These are phyloP conservation scores for Sugiyamaella pinicola DNA, from an alignment of 1,139 yeast genomes.

Conservation along the genomic window DNA sequence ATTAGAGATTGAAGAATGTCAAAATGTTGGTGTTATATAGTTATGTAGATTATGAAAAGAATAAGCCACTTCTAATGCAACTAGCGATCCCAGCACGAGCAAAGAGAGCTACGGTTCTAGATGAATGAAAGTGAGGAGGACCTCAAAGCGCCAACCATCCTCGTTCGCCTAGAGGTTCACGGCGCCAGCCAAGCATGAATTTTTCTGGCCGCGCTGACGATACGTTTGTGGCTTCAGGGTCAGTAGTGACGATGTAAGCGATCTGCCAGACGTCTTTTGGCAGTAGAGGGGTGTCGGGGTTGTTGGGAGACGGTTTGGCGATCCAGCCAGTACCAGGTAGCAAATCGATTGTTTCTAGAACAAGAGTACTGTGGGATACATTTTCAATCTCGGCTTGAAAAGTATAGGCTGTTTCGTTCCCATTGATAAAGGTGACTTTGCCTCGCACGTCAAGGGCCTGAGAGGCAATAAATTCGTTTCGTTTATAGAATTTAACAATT, in stretches of 20 bases:
- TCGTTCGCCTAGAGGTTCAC: constrained; percentile 43
- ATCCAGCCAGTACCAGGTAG: constrained; percentile 38
- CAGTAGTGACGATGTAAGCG: constrained; percentile 26
- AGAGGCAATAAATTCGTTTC: constrained; percentile 36
- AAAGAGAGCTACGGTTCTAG: constrained; percentile 1
- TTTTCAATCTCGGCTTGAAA: constrained; percentile 45
- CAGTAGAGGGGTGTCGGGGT: constrained; percentile 20
- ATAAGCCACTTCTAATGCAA: neutral
- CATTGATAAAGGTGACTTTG: constrained; percentile 31
- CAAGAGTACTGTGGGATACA: constrained; percentile 36
- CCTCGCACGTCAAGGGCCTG: constrained; percentile 14
- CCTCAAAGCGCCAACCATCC: constrained; percentile 39
- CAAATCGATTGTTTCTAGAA: constrained; percentile 39
- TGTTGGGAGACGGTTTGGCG: constrained; percentile 26
- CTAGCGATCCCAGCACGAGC: too few species aligned
- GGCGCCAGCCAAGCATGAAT: constrained; percentile 41
- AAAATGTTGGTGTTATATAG: neutral
- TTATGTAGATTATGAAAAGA: constrained; percentile 2
- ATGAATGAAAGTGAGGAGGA: neutral
- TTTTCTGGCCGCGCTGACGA: constrained; percentile 29
- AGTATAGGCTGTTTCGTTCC: constrained; percentile 27
- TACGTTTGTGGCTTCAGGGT: constrained; percentile 20
- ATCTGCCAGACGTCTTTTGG: constrained; percentile 31
- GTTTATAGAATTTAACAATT: constrained; percentile 7
- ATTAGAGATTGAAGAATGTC: constrained; percentile 28